A percentile compares a stretch with the other conserved stretches of the same genome.
These are phyloP conservation scores for Saccharomycopsis olivae DNA, from an alignment of 805 yeast species.

Conservation along the genomic window DNA sequence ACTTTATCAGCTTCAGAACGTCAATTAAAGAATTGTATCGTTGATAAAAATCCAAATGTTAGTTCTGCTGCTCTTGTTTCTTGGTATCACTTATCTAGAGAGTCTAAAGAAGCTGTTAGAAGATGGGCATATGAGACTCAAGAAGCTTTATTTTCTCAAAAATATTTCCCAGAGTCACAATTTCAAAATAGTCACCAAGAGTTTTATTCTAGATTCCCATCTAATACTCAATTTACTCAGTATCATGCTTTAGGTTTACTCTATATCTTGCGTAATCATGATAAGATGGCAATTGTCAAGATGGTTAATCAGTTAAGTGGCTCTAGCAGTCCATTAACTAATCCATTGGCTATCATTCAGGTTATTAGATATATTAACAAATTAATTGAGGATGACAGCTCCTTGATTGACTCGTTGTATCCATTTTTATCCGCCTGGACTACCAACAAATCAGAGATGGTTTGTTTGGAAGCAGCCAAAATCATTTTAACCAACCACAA, in stretches of 20 bases:
- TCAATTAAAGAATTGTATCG: constrained; percentile 83
- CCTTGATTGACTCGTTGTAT: constrained; percentile 41
- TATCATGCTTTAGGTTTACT: constrained; percentile 92
- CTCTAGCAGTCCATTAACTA: constrained; percentile 51
- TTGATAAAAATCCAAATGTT: constrained; percentile 77
- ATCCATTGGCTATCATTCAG: constrained; percentile 77
- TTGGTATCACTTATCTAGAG: constrained; percentile 81
- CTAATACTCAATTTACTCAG: constrained; percentile 76
- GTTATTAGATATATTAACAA: constrained; percentile 74
- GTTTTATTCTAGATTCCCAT: constrained; percentile 33
- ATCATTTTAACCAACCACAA: constrained; percentile 46
- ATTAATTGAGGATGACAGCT: constrained; percentile 61
- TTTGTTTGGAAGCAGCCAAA: constrained; percentile 86
- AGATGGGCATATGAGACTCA: constrained; percentile 92
- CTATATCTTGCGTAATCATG: constrained; percentile 81
- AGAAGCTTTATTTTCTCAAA: constrained; percentile 66
- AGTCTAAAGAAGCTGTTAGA: constrained; percentile 84
- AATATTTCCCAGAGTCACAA: constrained; percentile 27
- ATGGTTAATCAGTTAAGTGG: constrained; percentile 67
- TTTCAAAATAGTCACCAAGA: constrained; percentile 20
- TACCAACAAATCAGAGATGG: constrained; percentile 77
- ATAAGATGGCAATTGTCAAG: constrained; percentile 87
- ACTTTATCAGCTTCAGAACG: constrained; percentile 93
- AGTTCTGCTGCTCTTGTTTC: constrained; percentile 92
- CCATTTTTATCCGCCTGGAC: constrained; percentile 62